Base-by-base conservation (phyloP, 164 flowering plant genomes). In the Stephania yunnanensis region DNA sequence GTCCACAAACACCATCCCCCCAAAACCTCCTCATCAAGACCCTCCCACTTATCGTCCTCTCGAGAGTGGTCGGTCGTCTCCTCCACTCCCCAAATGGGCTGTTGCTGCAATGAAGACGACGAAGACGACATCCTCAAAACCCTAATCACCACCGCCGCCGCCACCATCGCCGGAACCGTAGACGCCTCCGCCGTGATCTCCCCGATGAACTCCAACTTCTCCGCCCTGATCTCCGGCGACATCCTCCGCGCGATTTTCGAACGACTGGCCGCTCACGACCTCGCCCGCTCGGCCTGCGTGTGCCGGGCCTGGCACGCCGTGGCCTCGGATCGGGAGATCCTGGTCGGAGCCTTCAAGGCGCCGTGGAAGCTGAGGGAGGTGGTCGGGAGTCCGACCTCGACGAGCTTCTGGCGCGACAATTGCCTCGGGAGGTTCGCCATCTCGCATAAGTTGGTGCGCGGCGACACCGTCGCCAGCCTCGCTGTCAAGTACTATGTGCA, bases 401-500 rank as follows among this genome's bases (percentile, higher is more conserved):
- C 87, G 9, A 78, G 82, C 73, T 95, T 95, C 87, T 95, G 99
- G 99, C 86, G 93, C 44, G 98, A 93, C 69, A 89, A 81, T 75
- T 74, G 87, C 9, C 81, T 95, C 50, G 76, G 83, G 1, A 86
- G 85, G 70, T 95, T 93, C 73, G 97, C 97, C 8, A 83, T 93
- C 15, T 95, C 99, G 7, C 97, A 93, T 73, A 86, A 85, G 29
- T 70, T 95, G 29, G 68, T 75, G 1, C 83, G 89, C 1, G 90
- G 91, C 0, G 99, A 92, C 53, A 79, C 87, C 67, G 85, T 95
- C n/a, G 88, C 97, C 13, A 84, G 97, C 74, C 98, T 95, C 42
- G 99, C 98, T 19, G 92, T 95, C 29, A 93, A 90, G 81, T 95
- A 93, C 78, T 86, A 90, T 10, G 97, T 93, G 76, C 99, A 95